A percentile compares a stretch with the other conserved stretches of the same genome.
These are phyloP conservation scores for Radiomyces spectabilis DNA, from an alignment of 192 early-diverging fungal genomes.

Conservation along the genomic window DNA sequence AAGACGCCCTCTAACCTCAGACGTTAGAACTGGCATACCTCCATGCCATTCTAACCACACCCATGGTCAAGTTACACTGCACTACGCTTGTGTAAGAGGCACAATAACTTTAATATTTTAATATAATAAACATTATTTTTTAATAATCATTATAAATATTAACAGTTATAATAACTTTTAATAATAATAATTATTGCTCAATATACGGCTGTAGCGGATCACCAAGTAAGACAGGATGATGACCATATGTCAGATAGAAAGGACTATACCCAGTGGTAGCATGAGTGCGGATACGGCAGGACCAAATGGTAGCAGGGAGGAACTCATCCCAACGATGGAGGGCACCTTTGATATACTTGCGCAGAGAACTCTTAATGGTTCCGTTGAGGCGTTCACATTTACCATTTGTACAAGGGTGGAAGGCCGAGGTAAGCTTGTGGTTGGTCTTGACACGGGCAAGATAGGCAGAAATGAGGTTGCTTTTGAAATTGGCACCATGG, in stretches of 20 bases:
- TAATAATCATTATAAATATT: no score
- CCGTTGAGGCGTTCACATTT: slow-evolving; percentile 12
- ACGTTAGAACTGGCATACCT: no score
- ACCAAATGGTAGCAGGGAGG: slow-evolving; percentile 3
- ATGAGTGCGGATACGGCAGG: neutral
- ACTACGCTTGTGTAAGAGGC: no score
- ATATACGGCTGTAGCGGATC: slow-evolving; percentile 7
- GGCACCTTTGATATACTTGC: slow-evolving; percentile 8
- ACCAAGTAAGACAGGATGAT: slow-evolving; percentile 8
- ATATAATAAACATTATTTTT: no score
- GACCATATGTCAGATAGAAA: slow-evolving; percentile 14
- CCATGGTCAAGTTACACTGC: no score
- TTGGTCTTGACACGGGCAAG: slow-evolving; percentile 15
- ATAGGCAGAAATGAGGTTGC: neutral
- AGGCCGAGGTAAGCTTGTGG: no score
- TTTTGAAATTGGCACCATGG: slow-evolving; percentile 17
- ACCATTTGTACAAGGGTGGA: no score
- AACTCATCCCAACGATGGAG: slow-evolving; percentile 22
- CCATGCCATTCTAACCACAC: no score
- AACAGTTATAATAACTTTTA: no score
- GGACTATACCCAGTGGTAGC: slow-evolving; percentile 1
- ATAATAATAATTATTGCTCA: no score
- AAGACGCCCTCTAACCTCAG: no score
- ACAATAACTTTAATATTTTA: no score
- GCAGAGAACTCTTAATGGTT: neutral